Base-by-base conservation (phyloP, 225 moss, liverwort and hornwort genomes). In the Pleurozium schreberi region DNA sequence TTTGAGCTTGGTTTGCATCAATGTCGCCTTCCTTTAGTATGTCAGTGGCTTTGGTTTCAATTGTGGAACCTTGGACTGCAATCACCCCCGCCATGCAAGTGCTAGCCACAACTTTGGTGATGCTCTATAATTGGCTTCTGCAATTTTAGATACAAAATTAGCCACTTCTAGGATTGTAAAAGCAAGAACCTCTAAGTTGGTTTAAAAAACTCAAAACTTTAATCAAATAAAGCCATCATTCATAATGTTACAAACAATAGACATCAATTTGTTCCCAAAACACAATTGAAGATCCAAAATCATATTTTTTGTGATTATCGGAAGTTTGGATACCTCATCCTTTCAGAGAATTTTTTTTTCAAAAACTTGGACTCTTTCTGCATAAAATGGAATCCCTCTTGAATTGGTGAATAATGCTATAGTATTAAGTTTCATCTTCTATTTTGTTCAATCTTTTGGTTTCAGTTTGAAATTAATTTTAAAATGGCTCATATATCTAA, bases 61-160 rank as follows among this genome's bases (percentile, higher is more conserved):
- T n/a, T 28, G 78, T 5, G 22, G 81, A 43, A 67, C 22, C 45
- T 84, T 40, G 70, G 40, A 60, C 25, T 25, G 12, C 18, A 17
- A 76, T 75, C 66, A 55, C 74, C 52, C 40, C 89, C 78, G 89
- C 89, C 93, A 93, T 93, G 58, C 76, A 31, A 30, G 10, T 64
- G 71, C 70, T 77, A 18, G 47, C 20, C 57, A 42, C 77, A 34
- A 50, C 43, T 78, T 16, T 6, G 49, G 42, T 26, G 10, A 3
- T 15, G 78, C 21, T 80, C 12, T 21, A 66, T 81, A 33, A 86
- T 21, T 40, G 57, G 61, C 84, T 81, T 75, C 76, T 23, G 50
- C 60, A 74, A 81, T 83, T 65, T 89, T 92, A 38, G 64, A 65
- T 45, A 64, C 40, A 85, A 18, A 26, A 65, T 85, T 58, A 50